Percentiles rank a stretch among this genome's conserved stretches.
These are phyloP conservation scores for Populus pruinosa DNA, from an alignment of 345 rosid genomes.

Conservation along the genomic window DNA sequence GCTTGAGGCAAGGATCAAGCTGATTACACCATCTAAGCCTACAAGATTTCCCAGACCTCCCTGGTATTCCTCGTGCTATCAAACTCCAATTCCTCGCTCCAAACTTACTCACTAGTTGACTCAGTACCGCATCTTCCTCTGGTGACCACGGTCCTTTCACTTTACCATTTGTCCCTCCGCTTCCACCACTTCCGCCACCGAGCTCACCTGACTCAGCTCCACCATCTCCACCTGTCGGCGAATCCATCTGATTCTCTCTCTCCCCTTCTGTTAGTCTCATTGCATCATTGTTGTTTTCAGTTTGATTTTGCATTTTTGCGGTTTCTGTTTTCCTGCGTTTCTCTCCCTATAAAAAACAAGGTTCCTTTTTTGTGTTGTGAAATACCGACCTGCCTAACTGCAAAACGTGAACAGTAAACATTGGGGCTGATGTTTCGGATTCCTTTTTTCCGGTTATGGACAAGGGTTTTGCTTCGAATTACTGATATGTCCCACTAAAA, in stretches of 20 bases:
- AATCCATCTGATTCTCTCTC: slow-evolving; percentile 20
- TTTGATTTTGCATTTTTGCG: slow-evolving; percentile 7
- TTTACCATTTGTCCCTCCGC: slow-evolving; percentile 38
- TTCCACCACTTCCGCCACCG: slow-evolving; percentile 27
- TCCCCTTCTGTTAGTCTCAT: slow-evolving; percentile 26
- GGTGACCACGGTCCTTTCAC: slow-evolving; percentile 85
- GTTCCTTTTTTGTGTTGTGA: not conserved
- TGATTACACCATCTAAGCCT: slow-evolving; percentile 86
- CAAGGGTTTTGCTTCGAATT: slow-evolving; percentile 23
- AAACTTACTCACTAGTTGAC: slow-evolving; percentile 52
- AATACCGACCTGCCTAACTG: slow-evolving; percentile 58
- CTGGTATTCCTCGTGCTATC: slow-evolving; percentile 79
- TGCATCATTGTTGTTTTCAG: not conserved
- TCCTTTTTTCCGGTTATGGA: slow-evolving; percentile 21
- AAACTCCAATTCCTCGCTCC: slow-evolving; percentile 84
- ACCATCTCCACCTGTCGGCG: slow-evolving; percentile 26
- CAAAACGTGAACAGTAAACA: slow-evolving; percentile 23
- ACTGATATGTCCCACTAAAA: slow-evolving; percentile 24
- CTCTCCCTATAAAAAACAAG: not conserved
- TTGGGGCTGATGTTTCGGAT: slow-evolving; percentile 32
- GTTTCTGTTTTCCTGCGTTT: not conserved
- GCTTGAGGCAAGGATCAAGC: slow-evolving; percentile 78
- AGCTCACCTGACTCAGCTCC: slow-evolving; percentile 15
- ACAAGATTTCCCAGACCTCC: slow-evolving; percentile 83
- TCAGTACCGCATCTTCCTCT: slow-evolving; percentile 68